Evolutionary conservation across 2,329 filamentous ascomycete species (phyloP).

Genomic region (Harringtonia lauricola): DNA sequence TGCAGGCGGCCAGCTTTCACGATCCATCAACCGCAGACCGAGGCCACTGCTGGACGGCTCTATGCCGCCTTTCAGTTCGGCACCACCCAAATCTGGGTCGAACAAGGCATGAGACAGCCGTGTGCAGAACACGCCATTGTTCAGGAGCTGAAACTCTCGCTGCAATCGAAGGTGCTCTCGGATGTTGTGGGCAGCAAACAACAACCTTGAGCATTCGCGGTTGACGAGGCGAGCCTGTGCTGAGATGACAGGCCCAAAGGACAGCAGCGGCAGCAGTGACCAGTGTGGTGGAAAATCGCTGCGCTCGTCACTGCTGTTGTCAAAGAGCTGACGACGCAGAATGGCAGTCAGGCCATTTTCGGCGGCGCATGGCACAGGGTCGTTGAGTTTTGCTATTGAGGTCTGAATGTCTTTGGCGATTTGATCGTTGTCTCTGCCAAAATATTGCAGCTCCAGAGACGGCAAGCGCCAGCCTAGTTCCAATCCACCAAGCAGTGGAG

Average conservation of each 20-base stretch:
- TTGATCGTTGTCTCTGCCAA: conserved; percentile 33
- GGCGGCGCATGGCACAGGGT: conserved; percentile 16
- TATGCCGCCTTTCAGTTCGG: conserved; percentile 58
- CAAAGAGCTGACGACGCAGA: conserved; percentile 27
- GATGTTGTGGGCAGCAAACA: conserved; percentile 66
- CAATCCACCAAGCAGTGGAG: neutral
- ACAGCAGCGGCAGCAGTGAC: conserved; percentile 56
- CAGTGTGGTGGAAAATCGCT: conserved; percentile 38
- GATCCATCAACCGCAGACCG: conserved; percentile 71
- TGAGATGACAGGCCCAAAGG: conserved; percentile 62
- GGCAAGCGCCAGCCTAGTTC: neutral
- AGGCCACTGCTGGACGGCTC: conserved; percentile 62
- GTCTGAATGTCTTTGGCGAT: conserved; percentile 36
- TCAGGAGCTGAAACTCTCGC: conserved; percentile 70
- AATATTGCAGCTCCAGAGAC: conserved; percentile 28
- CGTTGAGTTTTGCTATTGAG: conserved; percentile 37
- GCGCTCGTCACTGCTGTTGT: conserved; percentile 1
- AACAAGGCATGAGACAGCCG: conserved; percentile 76
- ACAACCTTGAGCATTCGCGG: conserved; percentile 58
- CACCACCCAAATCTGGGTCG: conserved; percentile 67
- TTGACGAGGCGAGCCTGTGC: conserved; percentile 71
- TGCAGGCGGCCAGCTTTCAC: conserved; percentile 83
- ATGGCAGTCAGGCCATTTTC: conserved; percentile 28
- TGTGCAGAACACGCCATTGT: conserved; percentile 74
- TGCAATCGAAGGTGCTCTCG: conserved; percentile 64